Evolutionary conservation across 805 yeast genomes (phyloP), one percentile per base, ranked within the genome.

Genomic region (Candida nemodendra): DNA sequence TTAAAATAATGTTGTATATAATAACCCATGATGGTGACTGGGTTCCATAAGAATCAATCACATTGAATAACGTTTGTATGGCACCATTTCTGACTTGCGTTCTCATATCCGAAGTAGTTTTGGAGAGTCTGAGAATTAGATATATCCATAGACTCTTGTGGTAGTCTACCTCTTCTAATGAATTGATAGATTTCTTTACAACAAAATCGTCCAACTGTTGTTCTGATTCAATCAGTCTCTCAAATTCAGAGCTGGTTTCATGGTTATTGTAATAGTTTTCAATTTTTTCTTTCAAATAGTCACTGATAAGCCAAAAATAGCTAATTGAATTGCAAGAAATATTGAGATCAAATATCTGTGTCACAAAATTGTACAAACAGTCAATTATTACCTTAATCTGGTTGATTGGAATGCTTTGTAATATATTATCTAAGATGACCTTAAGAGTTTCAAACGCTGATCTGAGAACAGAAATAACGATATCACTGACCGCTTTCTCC

Each of bases 221-320:
- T 14, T 48, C 51, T 0, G 59, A 53, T 5, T 43, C 45, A 25
- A 59, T 46, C 3, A 37, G 17, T 0, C 17, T 11, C 31, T 51
- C 59, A 16, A 51, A 16, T 4, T n/a, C 32, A 9, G 18, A 32
- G 30, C 33, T n/a, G 32, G 40, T 27, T 5, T 15, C 15, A 3
- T 16, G 15, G 4, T 35, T 35, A 1, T 18, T 11, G 4, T 34
- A 32, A 2, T 12, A 6, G 3, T 38, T n/a, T 7, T 58, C 62
- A 4, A 57, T 41, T 26, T 53, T 60, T 4, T 61, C 63, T 36
- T 79, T 70, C 28, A 81, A 61, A 41, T 80, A 79, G 52, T 93
- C 98, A 50, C 96, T 85, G 3, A 93, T 78, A 12, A 84, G 60
- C 98, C 98, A 91, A 54, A 89, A 90, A 48, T 89, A 84, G 49